phyloP scores from a whole-genome alignment of 495 filamentous ascomycete species.

The Xylaria longipes region DNA sequence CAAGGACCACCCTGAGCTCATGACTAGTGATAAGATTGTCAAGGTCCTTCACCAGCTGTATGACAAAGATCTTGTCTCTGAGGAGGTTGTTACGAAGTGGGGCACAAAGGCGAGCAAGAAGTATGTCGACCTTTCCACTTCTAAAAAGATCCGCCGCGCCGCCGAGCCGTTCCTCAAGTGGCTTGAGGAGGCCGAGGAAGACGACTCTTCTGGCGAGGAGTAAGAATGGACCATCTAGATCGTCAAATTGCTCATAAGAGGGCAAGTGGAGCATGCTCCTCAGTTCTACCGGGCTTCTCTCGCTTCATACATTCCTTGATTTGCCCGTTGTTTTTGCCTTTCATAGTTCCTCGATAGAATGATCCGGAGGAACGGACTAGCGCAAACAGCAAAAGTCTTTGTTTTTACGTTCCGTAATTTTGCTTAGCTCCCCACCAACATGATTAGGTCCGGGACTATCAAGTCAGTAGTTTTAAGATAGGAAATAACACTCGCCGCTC shows the following conservation, averaged over 20 bases:
- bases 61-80: conserved; percentile 82
- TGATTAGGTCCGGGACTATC: not conserved
- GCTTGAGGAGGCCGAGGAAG: conserved; percentile 90
- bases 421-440: not conserved
- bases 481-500: conserved; percentile 17
- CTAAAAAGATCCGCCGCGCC: conserved; percentile 94
- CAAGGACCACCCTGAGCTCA: conserved; percentile 79
- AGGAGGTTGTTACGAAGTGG: conserved; percentile 90
- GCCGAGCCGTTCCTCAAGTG: conserved; percentile 93
- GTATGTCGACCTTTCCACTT: conserved; percentile 87
- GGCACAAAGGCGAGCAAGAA: conserved; percentile 95
- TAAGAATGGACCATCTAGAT: conserved; percentile 17
- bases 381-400: not conserved
- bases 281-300: not conserved
- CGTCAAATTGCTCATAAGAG: conserved; percentile 3
- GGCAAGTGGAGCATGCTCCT: not conserved
- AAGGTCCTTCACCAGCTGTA: conserved; percentile 88
- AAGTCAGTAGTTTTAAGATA: not conserved
- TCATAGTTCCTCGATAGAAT: not conserved
- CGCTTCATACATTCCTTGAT: conserved; percentile 6
- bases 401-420: not conserved
- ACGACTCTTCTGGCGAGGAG: conserved; percentile 73
- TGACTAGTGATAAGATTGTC: conserved; percentile 68
- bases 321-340: not conserved
- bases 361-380: conserved; percentile 2